A percentile compares a stretch with the other conserved stretches of the same genome.
phyloP scores from a whole-genome alignment of 495 filamentous ascomycete genomes.

The Cercophora samala region DNA sequence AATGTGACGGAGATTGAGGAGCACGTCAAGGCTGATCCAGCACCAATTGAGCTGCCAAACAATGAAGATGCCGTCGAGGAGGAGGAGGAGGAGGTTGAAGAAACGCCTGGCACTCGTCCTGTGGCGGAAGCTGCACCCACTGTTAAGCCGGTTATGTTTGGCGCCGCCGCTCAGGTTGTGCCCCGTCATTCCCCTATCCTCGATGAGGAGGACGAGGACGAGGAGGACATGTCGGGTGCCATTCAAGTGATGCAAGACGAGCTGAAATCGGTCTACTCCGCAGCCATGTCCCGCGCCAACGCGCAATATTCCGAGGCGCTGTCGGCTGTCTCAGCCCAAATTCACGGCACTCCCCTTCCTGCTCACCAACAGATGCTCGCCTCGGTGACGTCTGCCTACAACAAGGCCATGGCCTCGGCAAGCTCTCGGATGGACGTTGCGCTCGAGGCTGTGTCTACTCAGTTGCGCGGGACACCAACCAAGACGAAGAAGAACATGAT shows the following conservation, averaged over 20 bases:
- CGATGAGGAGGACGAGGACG: slow-evolving; percentile 41
- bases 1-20: slow-evolving; percentile 37
- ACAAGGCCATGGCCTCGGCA: slow-evolving; percentile 59
- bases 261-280: slow-evolving; percentile 53
- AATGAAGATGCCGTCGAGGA: slow-evolving; percentile 16
- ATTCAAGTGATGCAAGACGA: slow-evolving; percentile 59
- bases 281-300: slow-evolving; percentile 58
- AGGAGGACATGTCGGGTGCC: slow-evolving; percentile 51
- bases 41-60: slow-evolving; percentile 47
- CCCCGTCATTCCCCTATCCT: slow-evolving; percentile 41
- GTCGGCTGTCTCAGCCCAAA: slow-evolving; percentile 59
- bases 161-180: slow-evolving; percentile 44
- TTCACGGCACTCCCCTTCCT: slow-evolving; percentile 62
- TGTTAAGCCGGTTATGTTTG: slow-evolving; percentile 44
- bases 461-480: slow-evolving; percentile 45
- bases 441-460: slow-evolving; percentile 44
- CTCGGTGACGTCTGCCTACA: slow-evolving; percentile 67
- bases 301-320: slow-evolving; percentile 64
- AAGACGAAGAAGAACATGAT: slow-evolving; percentile 34
- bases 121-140: slow-evolving; percentile 7
- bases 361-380: slow-evolving; percentile 61
- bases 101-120: background rate
- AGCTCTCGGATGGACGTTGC: slow-evolving; percentile 55
- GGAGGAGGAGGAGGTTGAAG: slow-evolving; percentile 17
- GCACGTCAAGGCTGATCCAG: slow-evolving; percentile 43